phyloP scores from a whole-genome alignment of 495 filamentous ascomycete genomes.

The Penicillium pancosmium region DNA sequence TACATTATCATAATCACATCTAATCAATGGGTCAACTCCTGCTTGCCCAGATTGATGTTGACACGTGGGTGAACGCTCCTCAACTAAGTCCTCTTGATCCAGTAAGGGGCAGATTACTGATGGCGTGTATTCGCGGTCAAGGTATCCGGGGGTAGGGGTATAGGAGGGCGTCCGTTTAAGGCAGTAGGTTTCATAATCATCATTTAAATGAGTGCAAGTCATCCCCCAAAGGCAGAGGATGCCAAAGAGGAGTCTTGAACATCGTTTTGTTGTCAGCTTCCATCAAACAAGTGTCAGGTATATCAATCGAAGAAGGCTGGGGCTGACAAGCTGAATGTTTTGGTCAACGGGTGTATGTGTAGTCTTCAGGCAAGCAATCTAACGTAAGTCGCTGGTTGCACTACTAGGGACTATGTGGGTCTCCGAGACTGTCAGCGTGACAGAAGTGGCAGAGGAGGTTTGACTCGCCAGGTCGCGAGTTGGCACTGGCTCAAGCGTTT shows the following conservation, averaged over 20 bases:
- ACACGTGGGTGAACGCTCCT: background rate
- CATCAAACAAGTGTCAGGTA: no score
- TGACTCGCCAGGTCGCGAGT: no score
- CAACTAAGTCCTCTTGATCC: background rate
- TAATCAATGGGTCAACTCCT: no score
- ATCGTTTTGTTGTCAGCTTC: no score
- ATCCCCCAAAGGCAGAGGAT: background rate
- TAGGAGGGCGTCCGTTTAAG: background rate
- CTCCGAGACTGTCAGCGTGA: background rate
- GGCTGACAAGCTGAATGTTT: no score
- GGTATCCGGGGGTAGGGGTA: background rate
- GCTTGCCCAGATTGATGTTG: no score
- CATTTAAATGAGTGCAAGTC: background rate
- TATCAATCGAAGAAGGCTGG: no score
- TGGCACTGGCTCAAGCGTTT: background rate
- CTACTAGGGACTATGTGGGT: background rate
- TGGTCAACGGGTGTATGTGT: background rate
- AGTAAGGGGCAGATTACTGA: background rate
- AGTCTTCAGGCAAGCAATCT: background rate
- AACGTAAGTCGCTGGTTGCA: background rate
- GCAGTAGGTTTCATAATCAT: background rate
- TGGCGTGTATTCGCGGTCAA: background rate
- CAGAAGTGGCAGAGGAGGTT: background rate
- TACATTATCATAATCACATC: conserved; percentile 24
- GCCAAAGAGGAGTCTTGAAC: no score